Base-by-base conservation (phyloP, 2,329 filamentous ascomycete genomes). In the Thelonectria discophora region DNA sequence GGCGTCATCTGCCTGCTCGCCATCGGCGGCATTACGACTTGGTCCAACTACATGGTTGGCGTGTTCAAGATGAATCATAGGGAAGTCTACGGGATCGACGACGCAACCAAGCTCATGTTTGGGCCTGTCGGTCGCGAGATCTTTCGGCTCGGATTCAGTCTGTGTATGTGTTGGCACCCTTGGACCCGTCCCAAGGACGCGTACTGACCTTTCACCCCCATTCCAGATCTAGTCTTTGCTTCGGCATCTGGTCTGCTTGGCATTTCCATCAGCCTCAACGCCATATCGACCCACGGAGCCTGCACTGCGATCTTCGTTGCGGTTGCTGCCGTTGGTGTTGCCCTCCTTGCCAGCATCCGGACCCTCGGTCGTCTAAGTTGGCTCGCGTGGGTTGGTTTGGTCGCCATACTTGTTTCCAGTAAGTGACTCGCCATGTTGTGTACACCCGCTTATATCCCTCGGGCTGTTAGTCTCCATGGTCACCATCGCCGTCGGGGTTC, bases 41-140 rank as follows among this genome's bases (percentile, higher is more conserved):
- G 81, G 81, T 80, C 79, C 3, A 74, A 77, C 55, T 82, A 80
- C 63, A 79, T 82, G 17, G 74, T 83, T 9, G 81, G 79, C 10
- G 69, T 74, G 18, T 85, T 84, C 75, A 85, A 85, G 66, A 60
- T 81, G 39, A 72, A 73, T n/a, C 82, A 85, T 65, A 78, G 76
- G 3, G 76, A 80, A 43, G 79, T 84, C 2, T 84, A 85, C 67
- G 78, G 81, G 34, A 82, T 85, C 62, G 82, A 83, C 51, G 82
- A 85, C 65, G 82, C n/a, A n/a, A n/a, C n/a, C n/a, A n/a, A n/a
- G n/a, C n/a, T n/a, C n/a, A n/a, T n/a, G n/a, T n/a, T n/a, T n/a
- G n/a, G n/a, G n/a, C n/a, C n/a, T n/a, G n/a, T n/a, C n/a, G n/a
- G n/a, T n/a, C n/a, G n/a, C n/a, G n/a, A n/a, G n/a, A n/a, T n/a